Percentiles rank a stretch among this genome's conserved stretches.
Conservation (phyloP, 495 filamentous ascomycete genomes). For the Cercophora newfieldiana region DNA sequence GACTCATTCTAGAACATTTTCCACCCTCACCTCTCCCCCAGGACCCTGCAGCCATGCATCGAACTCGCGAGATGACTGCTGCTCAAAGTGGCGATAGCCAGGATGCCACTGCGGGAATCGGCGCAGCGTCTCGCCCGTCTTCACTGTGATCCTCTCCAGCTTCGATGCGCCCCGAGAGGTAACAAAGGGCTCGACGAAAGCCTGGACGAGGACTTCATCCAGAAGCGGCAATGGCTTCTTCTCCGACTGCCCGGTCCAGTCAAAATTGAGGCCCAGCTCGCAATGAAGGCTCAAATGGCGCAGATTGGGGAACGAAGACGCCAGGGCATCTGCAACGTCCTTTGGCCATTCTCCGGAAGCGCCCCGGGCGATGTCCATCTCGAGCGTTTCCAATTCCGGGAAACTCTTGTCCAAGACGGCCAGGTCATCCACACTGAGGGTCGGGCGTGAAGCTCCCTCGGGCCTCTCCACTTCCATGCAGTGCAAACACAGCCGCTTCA, state of each 20-base stretch:
- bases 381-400: slow-evolving; percentile 1
- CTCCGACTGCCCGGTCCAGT: not conserved
- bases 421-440: not conserved
- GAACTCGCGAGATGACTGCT: not conserved
- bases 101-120: slow-evolving; percentile 14
- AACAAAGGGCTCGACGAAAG: slow-evolving; percentile 5
- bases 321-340: not conserved
- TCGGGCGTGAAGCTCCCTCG: not conserved
- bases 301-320: slow-evolving; percentile 6
- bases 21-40: slow-evolving; percentile 1
- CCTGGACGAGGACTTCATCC: not conserved
- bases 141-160: slow-evolving; percentile 1
- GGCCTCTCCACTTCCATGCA: slow-evolving; percentile 6
- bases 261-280: slow-evolving; percentile 3
- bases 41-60: not conserved
- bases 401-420: not conserved
- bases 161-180: slow-evolving; percentile 1
- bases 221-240: not conserved
- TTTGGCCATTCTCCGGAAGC: slow-evolving; percentile 10
- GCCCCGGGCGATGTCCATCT: slow-evolving; percentile 8
- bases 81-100: not conserved
- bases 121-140: slow-evolving; percentile 9
- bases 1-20: not conserved
- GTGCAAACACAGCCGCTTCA: slow-evolving; percentile 3
- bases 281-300: not conserved